These are phyloP conservation scores for Phaffomyces antillensis DNA, from an alignment of 805 yeast genomes.

Conservation along the genomic window DNA sequence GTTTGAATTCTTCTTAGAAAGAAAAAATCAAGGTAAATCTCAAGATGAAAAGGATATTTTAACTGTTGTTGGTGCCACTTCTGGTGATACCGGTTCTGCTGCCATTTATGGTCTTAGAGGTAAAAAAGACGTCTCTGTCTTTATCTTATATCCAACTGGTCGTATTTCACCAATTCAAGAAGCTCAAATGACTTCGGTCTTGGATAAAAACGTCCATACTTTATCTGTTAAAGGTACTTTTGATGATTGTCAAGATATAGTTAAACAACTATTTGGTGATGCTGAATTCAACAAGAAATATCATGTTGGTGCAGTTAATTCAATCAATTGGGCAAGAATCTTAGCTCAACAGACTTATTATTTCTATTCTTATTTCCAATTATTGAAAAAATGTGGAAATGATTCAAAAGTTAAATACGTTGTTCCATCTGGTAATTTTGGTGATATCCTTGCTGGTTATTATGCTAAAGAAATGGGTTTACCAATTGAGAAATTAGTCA, in stretches of 20 bases:
- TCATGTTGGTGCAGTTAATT: slow-evolving; percentile 96
- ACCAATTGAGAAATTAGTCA: slow-evolving; percentile 77
- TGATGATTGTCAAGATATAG: slow-evolving; percentile 97
- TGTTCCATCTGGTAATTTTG: slow-evolving; percentile 97
- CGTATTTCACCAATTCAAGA: slow-evolving; percentile 97
- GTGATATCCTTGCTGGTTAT: slow-evolving; percentile 95
- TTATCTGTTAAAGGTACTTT: slow-evolving; percentile 93
- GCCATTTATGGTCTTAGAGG: slow-evolving; percentile 97
- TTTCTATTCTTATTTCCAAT: slow-evolving; percentile 83
- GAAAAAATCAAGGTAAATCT: slow-evolving; percentile 54
- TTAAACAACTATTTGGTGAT: slow-evolving; percentile 89
- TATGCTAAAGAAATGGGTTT: slow-evolving; percentile 94
- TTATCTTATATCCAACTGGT: slow-evolving; percentile 94
- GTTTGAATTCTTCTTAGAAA: slow-evolving; percentile 82
- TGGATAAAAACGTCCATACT: slow-evolving; percentile 89
- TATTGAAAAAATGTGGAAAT: slow-evolving; percentile 35
- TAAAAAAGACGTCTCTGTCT: slow-evolving; percentile 95
- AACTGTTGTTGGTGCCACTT: slow-evolving; percentile 98
- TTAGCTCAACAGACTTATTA: slow-evolving; percentile 96
- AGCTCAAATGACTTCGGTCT: slow-evolving; percentile 96
- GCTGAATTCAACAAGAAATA: slow-evolving; percentile 77
- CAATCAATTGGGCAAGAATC: slow-evolving; percentile 98
- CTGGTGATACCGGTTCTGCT: slow-evolving; percentile 99
- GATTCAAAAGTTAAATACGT: slow-evolving; percentile 64
- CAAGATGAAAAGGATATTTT: slow-evolving; percentile 63